A percentile compares a stretch with the other conserved stretches of the same genome.
phyloP scores from a whole-genome alignment of 2,329 filamentous ascomycete genomes.

The Aspergillus sp. region DNA sequence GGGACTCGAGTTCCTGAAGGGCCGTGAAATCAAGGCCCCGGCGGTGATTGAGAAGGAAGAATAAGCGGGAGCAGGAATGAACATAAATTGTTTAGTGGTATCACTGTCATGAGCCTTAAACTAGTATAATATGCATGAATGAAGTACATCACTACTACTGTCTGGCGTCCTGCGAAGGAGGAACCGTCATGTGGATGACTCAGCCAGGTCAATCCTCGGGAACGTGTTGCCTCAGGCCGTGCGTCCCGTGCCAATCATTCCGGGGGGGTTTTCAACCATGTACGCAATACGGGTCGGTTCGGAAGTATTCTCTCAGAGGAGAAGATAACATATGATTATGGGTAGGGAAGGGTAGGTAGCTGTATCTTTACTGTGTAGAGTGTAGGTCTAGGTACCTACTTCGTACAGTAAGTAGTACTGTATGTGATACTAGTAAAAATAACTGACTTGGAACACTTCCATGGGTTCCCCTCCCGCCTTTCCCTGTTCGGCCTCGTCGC shows the following conservation, averaged over 20 bases:
- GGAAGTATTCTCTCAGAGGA: slow-evolving; percentile 22
- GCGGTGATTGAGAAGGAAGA: slow-evolving; percentile 64
- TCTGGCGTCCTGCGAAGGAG: neutral
- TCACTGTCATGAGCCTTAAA: neutral
- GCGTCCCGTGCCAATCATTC: slow-evolving; percentile 18
- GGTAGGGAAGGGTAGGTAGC: neutral
- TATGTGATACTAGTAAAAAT: no score
- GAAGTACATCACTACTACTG: neutral
- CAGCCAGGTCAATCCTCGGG: neutral
- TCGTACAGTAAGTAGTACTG: no score
- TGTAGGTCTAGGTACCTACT: no score
- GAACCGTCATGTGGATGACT: neutral
- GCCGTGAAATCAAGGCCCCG: slow-evolving; percentile 60
- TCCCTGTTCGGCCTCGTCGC: slow-evolving; percentile 16
- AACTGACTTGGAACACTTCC: no score
- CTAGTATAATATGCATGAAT: slow-evolving; percentile 6
- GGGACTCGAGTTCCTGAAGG: slow-evolving; percentile 61
- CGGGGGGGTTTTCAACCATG: slow-evolving; percentile 23
- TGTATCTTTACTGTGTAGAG: no score
- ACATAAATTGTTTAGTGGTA: neutral
- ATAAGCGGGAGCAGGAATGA: slow-evolving; percentile 11
- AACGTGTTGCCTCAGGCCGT: slow-evolving; percentile 22
- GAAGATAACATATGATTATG: no score
- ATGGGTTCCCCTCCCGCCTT: neutral
- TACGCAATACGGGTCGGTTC: slow-evolving; percentile 41